Evolutionary conservation across 768 basidiomycete genomes (phyloP), one percentile per base, ranked within the genome.

Genomic region (Boletus speciosus): DNA sequence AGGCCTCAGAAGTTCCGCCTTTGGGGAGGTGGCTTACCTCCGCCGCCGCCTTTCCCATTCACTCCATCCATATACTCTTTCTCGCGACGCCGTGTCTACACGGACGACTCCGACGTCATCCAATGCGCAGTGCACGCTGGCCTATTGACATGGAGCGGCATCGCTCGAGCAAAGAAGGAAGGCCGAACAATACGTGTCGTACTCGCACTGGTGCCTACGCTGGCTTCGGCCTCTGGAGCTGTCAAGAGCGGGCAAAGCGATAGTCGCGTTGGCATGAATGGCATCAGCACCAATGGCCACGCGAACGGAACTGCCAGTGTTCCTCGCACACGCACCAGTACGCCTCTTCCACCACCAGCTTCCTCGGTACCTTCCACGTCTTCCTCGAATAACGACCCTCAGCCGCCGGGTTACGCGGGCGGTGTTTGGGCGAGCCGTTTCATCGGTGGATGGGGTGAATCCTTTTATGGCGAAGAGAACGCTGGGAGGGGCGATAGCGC

Each of bases 61-160:
- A 58, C 64, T 0, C 61, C 68, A 0, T 61, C 62, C 3, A 54
- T 60, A 36, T 61, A 62, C 53, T 66, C 64, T 4, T 59, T 61
- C 31, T 69, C 76, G 29, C 71, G 71, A 34, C 73, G 82, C n/a
- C 73, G 84, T 44, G 76, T 88, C 35, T 90, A 90, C 70, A 90
- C 88, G 0, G 87, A 90, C 68, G 88, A 90, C 68, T 88, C 86
- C 9, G 85, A 88, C 60, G 63, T 88, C 47, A 81, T 87, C 62
- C 63, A 85, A 38, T 85, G 84, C 51, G 86, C 84, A 2, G 68
- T 90, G 43, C 88, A 90, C 59, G 76, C 85, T 0, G 88, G 88
- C 7, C 65, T 73, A 45, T 63, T 78, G 34, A 70, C 71, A 15
- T 80, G 78, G 78, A 74, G 70, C 49, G 68, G 63, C n/a, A 66